phyloP scores from a whole-genome alignment of 441 rosid genomes.

The Brassica balearica region DNA sequence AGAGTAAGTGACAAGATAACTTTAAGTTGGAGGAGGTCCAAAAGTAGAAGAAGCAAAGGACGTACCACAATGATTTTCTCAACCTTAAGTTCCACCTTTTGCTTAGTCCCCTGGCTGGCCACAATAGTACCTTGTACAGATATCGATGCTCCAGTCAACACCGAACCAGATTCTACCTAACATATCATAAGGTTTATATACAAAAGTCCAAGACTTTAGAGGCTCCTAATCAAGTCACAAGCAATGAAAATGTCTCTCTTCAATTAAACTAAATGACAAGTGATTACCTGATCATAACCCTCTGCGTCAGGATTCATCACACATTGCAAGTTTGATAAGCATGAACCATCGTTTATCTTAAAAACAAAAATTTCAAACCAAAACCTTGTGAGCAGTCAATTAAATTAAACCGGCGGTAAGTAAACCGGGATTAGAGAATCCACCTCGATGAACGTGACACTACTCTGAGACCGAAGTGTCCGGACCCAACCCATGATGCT shows the following conservation, averaged over 20 bases:
- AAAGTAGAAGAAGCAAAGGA: slow-evolving; percentile 24
- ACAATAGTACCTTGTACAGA: slow-evolving; percentile 81
- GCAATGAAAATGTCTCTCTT: too few species aligned
- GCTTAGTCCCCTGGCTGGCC: slow-evolving; percentile 91
- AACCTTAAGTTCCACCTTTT: slow-evolving; percentile 85
- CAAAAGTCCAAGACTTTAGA: neutral
- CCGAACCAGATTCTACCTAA: slow-evolving; percentile 68
- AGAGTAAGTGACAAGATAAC: neutral
- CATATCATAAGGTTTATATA: neutral
- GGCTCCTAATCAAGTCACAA: neutral
- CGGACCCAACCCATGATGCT: slow-evolving; percentile 90
- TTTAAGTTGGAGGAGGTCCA: neutral
- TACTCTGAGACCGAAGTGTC: slow-evolving; percentile 87
- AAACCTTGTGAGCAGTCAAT: neutral
- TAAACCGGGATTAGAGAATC: neutral
- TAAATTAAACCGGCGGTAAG: neutral
- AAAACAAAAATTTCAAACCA: neutral
- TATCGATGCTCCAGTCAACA: slow-evolving; percentile 86
- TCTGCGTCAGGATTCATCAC: slow-evolving; percentile 77
- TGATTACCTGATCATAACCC: slow-evolving; percentile 85
- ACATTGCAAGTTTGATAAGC: slow-evolving; percentile 95
- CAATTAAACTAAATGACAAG: neutral
- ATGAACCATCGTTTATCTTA: slow-evolving; percentile 82
- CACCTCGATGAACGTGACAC: slow-evolving; percentile 83
- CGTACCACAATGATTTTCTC: slow-evolving; percentile 77